Percentiles rank a stretch among this genome's conserved stretches.
These are phyloP conservation scores for Dendrocalamus sinicus DNA, from an alignment of 176 grass and related monocot species.

Conservation along the genomic window DNA sequence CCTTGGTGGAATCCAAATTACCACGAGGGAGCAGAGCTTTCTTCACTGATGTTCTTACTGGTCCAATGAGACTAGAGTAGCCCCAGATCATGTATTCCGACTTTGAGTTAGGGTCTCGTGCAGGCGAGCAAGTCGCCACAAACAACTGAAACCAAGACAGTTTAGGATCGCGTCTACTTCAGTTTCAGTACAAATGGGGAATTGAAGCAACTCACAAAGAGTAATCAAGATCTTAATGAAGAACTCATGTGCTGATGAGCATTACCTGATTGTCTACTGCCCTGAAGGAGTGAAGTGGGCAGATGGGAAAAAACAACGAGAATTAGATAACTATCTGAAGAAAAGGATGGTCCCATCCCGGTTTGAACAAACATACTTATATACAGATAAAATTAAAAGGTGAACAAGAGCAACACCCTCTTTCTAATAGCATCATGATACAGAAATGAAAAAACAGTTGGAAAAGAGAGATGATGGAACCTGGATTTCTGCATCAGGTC, in stretches of 20 bases:
- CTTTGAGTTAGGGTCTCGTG: conserved; percentile 43
- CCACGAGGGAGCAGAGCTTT: background rate
- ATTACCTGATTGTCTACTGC: conserved; percentile 74
- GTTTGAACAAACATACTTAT: background rate
- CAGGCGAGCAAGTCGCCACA: conserved; percentile 62
- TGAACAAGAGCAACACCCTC: too few relatives aligned
- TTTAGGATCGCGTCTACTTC: background rate
- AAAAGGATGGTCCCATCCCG: background rate
- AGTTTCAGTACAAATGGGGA: background rate
- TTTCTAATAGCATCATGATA: background rate
- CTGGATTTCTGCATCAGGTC: conserved; percentile 82
- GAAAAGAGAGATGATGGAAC: conserved; percentile 40
- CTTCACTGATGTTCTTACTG: conserved; percentile 32
- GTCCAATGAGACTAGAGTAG: conserved; percentile 66
- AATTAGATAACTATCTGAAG: conserved; percentile 11
- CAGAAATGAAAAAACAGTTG: background rate
- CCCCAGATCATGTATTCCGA: conserved; percentile 67
- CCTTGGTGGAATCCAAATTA: background rate
- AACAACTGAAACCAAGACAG: conserved; percentile 53
- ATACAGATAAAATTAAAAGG: too few relatives aligned
- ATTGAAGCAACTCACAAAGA: background rate
- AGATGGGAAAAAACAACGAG: background rate
- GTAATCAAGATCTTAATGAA: background rate
- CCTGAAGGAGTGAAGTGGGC: conserved; percentile 29
- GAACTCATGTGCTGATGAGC: background rate